Evolutionary conservation across 495 filamentous ascomycete genomes (phyloP).

Genomic region (Astrothelium subdiscretum): DNA sequence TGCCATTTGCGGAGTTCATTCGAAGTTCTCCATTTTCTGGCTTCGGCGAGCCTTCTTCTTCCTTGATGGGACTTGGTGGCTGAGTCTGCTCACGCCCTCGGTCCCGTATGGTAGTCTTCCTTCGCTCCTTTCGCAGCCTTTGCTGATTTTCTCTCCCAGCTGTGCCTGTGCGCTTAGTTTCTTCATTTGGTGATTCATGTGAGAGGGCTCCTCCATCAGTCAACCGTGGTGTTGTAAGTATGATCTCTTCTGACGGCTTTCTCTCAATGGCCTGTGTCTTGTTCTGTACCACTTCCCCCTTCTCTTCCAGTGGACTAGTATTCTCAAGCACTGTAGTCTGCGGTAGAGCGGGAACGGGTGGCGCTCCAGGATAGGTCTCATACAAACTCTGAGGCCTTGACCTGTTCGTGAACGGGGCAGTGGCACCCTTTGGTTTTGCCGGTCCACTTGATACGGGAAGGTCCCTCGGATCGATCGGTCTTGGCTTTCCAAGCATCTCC

Average conservation of each 20-base stretch:
- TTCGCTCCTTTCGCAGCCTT: conserved; percentile 12
- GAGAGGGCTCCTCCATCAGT: not conserved
- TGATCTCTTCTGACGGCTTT: not conserved
- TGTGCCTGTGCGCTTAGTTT: conserved; percentile 4
- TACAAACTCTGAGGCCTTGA: conserved; percentile 15
- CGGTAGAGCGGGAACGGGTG: conserved; percentile 20
- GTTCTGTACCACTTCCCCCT: not conserved
- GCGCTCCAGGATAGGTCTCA: conserved; percentile 5
- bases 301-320: not conserved
- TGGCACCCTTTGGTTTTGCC: not conserved
- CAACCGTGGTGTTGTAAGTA: not conserved
- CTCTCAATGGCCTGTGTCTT: not conserved
- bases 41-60: not conserved
- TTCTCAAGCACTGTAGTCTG: not conserved
- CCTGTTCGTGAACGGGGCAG: conserved; percentile 15
- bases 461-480: not conserved
- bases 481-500: conserved; percentile 11
- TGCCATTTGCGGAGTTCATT: not conserved
- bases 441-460: not conserved
- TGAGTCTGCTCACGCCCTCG: not conserved
- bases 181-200: not conserved
- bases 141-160: conserved; percentile 12
- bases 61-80: not conserved
- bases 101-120: not conserved
- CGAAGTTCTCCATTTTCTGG: not conserved